Base-by-base conservation (phyloP, 208 protist genomes). In the Trypanosoma cruzi region DNA sequence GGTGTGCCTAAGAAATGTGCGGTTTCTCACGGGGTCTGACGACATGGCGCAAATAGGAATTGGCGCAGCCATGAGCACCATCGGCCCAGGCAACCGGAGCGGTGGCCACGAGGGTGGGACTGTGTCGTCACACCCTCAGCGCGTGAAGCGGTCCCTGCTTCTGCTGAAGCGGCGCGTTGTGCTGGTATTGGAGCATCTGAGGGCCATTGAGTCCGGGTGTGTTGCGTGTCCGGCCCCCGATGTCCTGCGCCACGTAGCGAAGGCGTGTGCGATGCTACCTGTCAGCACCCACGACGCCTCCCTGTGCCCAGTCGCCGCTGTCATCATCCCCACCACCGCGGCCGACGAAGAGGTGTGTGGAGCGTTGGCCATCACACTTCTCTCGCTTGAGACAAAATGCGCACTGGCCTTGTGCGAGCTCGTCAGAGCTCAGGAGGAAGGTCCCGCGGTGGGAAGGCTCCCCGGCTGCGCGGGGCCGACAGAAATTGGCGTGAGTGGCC, bases 111-210 rank as follows among this genome's bases (percentile, higher is more conserved):
- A 32, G 3, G 48, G 28, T 22, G 50, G 61, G 2, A 36, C 56
- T 1, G 37, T 79, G 7, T 7, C 50, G 5, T 68, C 66, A 0
- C 61, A 55, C 11, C 20, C 74, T n/a, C 56, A 32, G 4, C 61
- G 73, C 18, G 10, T 72, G 1, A 28, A 37, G 26, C 58, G 60
- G 20, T 76, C 83, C 4, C 55, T 86, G 20, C 22, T 31, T 0
- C 68, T 82, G 65, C 64, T 89, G 24, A 75, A 44, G 34, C 49
- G 61, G n/a, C 55, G 80, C 14, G 66, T 86, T 14, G 22, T 62
- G 20, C 14, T 81, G 18, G 53, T 81, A 10, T 50, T 68, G 22
- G 44, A 69, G 40, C 86, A 84, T 54, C 70, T 89, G n/a, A 55
- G 71, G 28, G 55, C 29, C 8, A 58, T 86, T 6, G 62, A 74